phyloP scores from a whole-genome alignment of 805 yeast species.

The Candida taoyuanica region DNA sequence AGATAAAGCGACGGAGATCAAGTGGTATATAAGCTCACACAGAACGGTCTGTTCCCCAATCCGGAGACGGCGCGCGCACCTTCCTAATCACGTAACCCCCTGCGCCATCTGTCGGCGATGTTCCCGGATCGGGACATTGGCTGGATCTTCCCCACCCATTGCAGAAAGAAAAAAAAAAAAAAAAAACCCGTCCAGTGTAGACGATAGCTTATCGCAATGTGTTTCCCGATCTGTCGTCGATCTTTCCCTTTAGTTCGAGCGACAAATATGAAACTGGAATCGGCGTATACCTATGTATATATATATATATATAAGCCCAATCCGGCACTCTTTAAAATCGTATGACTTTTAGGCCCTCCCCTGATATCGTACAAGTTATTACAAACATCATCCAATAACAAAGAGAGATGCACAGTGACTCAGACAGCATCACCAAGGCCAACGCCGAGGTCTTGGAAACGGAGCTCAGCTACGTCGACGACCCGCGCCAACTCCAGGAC shows the following conservation, averaged over 20 bases:
- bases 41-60: conserved; percentile 1
- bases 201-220: background rate
- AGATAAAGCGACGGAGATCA: no score
- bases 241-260: background rate
- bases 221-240: background rate
- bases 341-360: background rate
- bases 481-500: conserved; percentile 2
- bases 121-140: background rate
- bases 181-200: background rate
- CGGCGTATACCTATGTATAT: no score
- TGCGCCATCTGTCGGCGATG: background rate
- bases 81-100: no score
- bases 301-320: no score
- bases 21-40: background rate
- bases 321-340: background rate
- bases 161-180: no score
- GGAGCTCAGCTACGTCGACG: conserved; percentile 3
- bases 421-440: conserved; percentile 1
- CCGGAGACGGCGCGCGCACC: background rate
- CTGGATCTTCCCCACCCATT: no score
- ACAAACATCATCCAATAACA: no score
- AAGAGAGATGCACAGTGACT: background rate
- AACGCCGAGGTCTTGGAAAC: conserved; percentile 1
- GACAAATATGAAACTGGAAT: no score
- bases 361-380: no score